Percentiles rank a stretch among this genome's conserved stretches.
Evolutionary conservation across 345 rosid genomes (phyloP).

Genomic region (Lenwebbia sp.): DNA sequence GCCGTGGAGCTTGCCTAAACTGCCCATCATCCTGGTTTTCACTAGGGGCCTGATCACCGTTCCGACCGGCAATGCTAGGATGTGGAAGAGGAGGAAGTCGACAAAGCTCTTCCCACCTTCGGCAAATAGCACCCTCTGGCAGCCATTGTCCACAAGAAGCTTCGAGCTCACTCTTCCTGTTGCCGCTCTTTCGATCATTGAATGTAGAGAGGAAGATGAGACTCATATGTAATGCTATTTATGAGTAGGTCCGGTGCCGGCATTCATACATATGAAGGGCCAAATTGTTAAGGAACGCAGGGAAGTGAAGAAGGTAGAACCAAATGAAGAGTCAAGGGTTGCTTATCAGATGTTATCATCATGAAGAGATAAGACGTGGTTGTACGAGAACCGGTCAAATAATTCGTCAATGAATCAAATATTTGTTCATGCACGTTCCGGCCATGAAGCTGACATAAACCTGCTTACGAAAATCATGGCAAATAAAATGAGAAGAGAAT

Average conservation of each 20-base stretch:
- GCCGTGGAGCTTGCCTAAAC: not conserved
- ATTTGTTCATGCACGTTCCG: no score
- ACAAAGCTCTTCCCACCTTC: not conserved
- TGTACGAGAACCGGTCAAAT: no score
- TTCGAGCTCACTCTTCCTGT: not conserved
- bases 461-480: no score
- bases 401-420: no score
- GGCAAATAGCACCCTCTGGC: not conserved
- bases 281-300: not conserved
- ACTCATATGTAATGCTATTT: not conserved
- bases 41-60: not conserved
- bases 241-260: not conserved
- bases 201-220: not conserved
- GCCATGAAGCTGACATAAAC: no score
- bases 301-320: not conserved
- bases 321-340: not conserved
- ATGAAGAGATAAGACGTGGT: not conserved
- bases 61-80: constrained; percentile 5
- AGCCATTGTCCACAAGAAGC: not conserved
- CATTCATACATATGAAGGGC: not conserved
- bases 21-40: not conserved
- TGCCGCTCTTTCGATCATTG: not conserved
- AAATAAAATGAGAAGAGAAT: no score
- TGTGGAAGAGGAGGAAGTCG: not conserved
- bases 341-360: no score